phyloP scores from a whole-genome alignment of 176 grass and related monocot genomes.

The Chrysopogon serrulatus region DNA sequence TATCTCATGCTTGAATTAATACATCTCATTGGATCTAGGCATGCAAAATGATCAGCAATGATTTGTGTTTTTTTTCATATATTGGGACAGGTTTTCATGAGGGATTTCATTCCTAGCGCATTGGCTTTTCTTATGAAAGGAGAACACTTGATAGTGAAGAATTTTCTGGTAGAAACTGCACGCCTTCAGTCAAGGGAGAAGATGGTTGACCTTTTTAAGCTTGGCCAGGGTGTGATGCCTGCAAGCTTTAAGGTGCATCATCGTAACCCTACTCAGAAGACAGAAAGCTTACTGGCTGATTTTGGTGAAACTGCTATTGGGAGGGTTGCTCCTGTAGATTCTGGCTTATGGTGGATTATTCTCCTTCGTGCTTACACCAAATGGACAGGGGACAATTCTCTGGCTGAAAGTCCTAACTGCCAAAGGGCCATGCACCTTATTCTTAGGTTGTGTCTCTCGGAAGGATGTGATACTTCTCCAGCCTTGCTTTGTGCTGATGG shows the following conservation, averaged over 20 bases:
- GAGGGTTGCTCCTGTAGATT: slow-evolving; percentile 88
- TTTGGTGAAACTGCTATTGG: slow-evolving; percentile 91
- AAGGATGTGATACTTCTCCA: slow-evolving; percentile 91
- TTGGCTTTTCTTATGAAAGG: slow-evolving; percentile 72
- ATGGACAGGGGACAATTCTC: slow-evolving; percentile 53
- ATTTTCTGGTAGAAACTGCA: slow-evolving; percentile 74
- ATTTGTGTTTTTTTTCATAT: slow-evolving; percentile 16
- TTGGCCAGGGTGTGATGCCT: slow-evolving; percentile 87
- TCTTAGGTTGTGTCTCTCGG: slow-evolving; percentile 71
- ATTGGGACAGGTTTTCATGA: slow-evolving; percentile 72
- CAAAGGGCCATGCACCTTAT: slow-evolving; percentile 77
- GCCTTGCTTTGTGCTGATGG: slow-evolving; percentile 86
- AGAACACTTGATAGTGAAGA: slow-evolving; percentile 72
- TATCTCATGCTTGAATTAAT: slow-evolving; percentile 13
- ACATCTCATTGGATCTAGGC: slow-evolving; percentile 10
- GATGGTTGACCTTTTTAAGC: slow-evolving; percentile 68
- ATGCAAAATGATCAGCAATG: slow-evolving; percentile 9
- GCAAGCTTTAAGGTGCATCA: slow-evolving; percentile 79
- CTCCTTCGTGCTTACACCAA: slow-evolving; percentile 74
- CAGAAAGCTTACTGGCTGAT: slow-evolving; percentile 78
- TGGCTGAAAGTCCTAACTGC: slow-evolving; percentile 55
- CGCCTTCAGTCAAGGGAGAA: slow-evolving; percentile 75
- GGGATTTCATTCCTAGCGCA: slow-evolving; percentile 85
- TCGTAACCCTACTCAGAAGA: slow-evolving; percentile 19
- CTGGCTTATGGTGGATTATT: slow-evolving; percentile 94